Base-by-base conservation (phyloP, 768 basidiomycete genomes). In the Boletus rubropictus region DNA sequence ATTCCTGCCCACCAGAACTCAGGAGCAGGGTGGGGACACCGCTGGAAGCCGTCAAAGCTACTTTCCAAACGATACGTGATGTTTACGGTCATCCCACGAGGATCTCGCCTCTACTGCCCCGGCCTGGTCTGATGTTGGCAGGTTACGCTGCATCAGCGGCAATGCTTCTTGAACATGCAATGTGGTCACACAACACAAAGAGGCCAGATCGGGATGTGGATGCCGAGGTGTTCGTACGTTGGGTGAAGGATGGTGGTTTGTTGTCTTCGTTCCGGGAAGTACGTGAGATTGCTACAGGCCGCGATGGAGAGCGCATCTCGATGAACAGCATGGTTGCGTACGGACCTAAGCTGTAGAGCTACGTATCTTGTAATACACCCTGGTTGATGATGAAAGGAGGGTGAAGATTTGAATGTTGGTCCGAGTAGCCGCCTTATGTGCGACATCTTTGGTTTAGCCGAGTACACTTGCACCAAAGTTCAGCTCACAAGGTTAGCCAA, bases 91-190 rank as follows among this genome's bases (percentile, higher is more conserved):
- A 59, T 4, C 71, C 73, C 3, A 25, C 31, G 24, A 42, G 7
- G 18, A 64, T 74, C 10, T 64, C 74, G 0, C 71, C 77, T 8
- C 64, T 83, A 1, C 57, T 82, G 15, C 70, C 79, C 0, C 78
- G 80, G 3, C 76, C 81, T 0, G 75, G 79, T 2, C 67, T 89
- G 21, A 72, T 80, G 53, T 68, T 86, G 3, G 67, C 81, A 27
- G 82, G 80, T 1, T 72, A 77, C 37, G 52, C 78, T 25, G 69
- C 82, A 0, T 77, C 82, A 1, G 69, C 73, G 8, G 44, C 75
- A 2, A 78, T 76, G 58, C 73, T 88, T 22, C 69, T 89, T 10
- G 85, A 89, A 59, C 86, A 89, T 39, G 78, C 81, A 0, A 61
- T 77, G 10, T 89, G 85, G 86, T 72, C 80, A 1, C 50, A 67